A percentile compares a stretch with the other conserved stretches of the same genome.
Conservation (phyloP, 805 yeast genomes). For the Zygoascus flipseniorum region DNA sequence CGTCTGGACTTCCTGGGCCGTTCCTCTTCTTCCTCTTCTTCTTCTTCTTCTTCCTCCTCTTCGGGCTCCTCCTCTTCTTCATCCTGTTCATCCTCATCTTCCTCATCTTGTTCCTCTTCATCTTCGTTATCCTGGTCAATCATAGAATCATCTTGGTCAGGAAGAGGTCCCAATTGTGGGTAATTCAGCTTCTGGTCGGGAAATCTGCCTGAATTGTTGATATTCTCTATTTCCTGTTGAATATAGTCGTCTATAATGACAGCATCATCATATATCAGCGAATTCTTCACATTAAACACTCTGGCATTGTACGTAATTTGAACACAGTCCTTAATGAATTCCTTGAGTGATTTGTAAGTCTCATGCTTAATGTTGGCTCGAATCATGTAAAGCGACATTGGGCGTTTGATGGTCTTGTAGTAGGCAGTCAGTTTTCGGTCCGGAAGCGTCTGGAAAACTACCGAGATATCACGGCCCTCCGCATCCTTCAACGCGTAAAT, state of each 20-base stretch:
- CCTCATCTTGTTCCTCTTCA: slow-evolving; percentile 13
- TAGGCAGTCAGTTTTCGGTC: slow-evolving; percentile 66
- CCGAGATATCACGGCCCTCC: slow-evolving; percentile 39
- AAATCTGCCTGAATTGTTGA: slow-evolving; percentile 32
- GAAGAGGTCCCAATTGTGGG: slow-evolving; percentile 65
- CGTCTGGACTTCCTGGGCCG: slow-evolving; percentile 21
- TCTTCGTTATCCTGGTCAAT: slow-evolving; percentile 26
- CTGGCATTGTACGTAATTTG: slow-evolving; percentile 90
- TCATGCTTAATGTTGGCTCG: slow-evolving; percentile 44
- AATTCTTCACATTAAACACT: slow-evolving; percentile 64
- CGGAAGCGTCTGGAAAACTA: slow-evolving; percentile 67
- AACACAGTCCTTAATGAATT: slow-evolving; percentile 67
- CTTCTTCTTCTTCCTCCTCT: slow-evolving; percentile 20
- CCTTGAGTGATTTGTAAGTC: slow-evolving; percentile 52
- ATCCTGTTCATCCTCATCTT: slow-evolving; percentile 21
- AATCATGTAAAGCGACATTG: slow-evolving; percentile 73
- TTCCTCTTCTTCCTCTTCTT: slow-evolving; percentile 23
- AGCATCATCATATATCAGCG: slow-evolving; percentile 63
- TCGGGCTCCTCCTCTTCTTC: slow-evolving; percentile 23
- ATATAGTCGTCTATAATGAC: slow-evolving; percentile 46
- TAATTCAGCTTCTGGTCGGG: slow-evolving; percentile 35
- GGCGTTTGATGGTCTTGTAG: slow-evolving; percentile 66
- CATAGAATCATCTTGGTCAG: slow-evolving; percentile 26
- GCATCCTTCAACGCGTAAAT: slow-evolving; percentile 24
- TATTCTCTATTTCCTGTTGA: slow-evolving; percentile 39